Conservation (phyloP, 768 basidiomycete species). For the Leucogyrophana mollusca region DNA sequence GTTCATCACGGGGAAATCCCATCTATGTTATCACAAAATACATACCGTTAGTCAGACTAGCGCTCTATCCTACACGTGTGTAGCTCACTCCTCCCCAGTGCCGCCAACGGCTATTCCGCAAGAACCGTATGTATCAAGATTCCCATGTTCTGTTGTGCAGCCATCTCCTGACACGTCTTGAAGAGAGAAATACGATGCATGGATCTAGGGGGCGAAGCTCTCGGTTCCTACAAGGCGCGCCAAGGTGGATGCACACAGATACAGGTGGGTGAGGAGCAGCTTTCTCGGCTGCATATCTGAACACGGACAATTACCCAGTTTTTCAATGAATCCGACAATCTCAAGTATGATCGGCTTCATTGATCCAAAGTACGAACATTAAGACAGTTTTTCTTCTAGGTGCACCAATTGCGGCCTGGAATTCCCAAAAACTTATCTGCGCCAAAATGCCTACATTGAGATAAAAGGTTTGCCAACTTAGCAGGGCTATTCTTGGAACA, state of each 20-base stretch:
- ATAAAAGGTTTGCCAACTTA: conserved; percentile 37
- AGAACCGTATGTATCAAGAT: conserved; percentile 28
- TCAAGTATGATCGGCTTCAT: conserved; percentile 28
- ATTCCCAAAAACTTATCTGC: conserved; percentile 39
- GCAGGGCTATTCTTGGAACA: conserved; percentile 12
- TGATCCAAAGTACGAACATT: not conserved
- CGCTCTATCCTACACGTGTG: not conserved
- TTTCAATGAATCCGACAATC: conserved; percentile 37
- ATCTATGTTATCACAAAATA: conserved; percentile 44
- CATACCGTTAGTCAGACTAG: conserved; percentile 33
- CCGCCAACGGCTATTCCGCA: conserved; percentile 28
- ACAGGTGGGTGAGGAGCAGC: conserved; percentile 28
- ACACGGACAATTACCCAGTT: conserved; percentile 23
- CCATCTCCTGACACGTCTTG: conserved; percentile 9
- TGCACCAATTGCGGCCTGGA: conserved; percentile 40
- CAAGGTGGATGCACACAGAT: conserved; percentile 42
- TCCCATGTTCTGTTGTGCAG: not conserved
- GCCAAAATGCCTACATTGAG: conserved; percentile 40
- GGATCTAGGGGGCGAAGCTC: conserved; percentile 39
- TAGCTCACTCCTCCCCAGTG: conserved; percentile 21
- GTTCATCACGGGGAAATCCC: conserved; percentile 38
- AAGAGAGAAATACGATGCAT: conserved; percentile 44
- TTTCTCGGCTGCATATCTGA: conserved; percentile 5
- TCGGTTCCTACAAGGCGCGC: conserved; percentile 38
- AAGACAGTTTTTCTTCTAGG: conserved; percentile 21